Base-by-base conservation (phyloP, 306 rosid genomes). In the Glycine soja region DNA sequence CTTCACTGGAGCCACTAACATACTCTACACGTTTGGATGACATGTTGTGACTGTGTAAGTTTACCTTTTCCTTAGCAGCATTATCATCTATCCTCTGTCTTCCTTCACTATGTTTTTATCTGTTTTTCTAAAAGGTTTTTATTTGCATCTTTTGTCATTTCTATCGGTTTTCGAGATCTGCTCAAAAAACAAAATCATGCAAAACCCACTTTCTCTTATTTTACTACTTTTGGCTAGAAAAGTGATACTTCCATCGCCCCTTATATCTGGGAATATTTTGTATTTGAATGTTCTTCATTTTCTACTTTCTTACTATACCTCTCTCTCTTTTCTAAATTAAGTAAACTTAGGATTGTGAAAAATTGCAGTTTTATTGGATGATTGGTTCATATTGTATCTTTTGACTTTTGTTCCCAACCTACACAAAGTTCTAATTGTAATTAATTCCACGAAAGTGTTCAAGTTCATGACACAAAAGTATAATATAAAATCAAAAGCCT, bases 1-100 rank as follows among this genome's bases (percentile, higher is more conserved):
- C 75, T 92, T 94, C 91, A 94, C 98, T 19, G 98, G 98, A 67
- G 98, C 98, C 76, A 94, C 98, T 65, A 92, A 95, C 53, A 95
- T 95, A 32, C 91, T 95, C 3, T 95, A 95, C 92, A 95, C 98
- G 34, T 95, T 95, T 80, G 98, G 98, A 78, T 97, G 98, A 64
- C 98, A 95, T 77, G 98, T 97, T 52, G 97, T 95, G 3, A 95
- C 98, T 14, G 98, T 94, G 98, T 94, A 90, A 83, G 91, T 47
- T 62, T 50, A 1, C 32, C 52, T 56, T 83, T 76, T 24, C 30
- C 30, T 13, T 3, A 18, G 3, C 57, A 38, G 2, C 59, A 59
- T 61, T 48, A n/a, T 68, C 3, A 32, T 47, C 52, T 77, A 36
- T 0, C 5, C 3, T 14, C 19, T 7, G 10, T 59, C 19, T 36